Base-by-base conservation (phyloP, 352 stramenopile species). In the Pelagophyceae sp. region DNA sequence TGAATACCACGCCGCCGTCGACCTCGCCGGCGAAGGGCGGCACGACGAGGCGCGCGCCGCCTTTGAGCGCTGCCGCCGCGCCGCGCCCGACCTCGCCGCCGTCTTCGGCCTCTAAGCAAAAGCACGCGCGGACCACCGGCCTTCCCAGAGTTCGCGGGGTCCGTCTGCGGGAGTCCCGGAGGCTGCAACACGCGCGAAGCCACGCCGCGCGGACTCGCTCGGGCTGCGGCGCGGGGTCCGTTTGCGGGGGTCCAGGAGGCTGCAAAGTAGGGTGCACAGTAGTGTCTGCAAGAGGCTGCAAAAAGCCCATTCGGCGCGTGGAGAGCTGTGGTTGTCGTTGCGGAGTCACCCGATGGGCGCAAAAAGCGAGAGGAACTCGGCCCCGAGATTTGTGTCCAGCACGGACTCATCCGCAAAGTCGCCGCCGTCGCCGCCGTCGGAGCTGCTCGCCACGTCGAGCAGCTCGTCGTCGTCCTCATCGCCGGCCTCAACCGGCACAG, bases 361-460 rank as follows among this genome's bases (percentile, higher is more conserved):
- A 31, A 74, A 74, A 23, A 74, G 38, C 1, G 33, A 54, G 37
- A 74, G 67, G 29, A 74, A 74, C 38, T 74, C 67, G 17, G 51
- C 35, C 11, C 67, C 67, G 38, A 74, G 33, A 37, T 74, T 74
- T 2, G 67, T 74, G 23, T 74, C 67, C 15, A 74, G 67, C 11
- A 71, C 1, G 19, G 17, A 38, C 5, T 67, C 58, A 5, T 35
- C 3, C n/a, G n/a, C 61, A 38, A 71, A 38, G 19, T 63, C 11
- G 61, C 38, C 1, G 27, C 17, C 35, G 67, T 74, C 67, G 67
- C 58, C 67, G 33, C 58, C 67, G 67, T 58, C 6, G 35, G 67
- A 58, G 20, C 38, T 37, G 17, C 35, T 60, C 35, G 37, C 37
- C 15, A 58, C n/a, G 1, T 74, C 67, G 38, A 74, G 38, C 2